Base-by-base conservation (phyloP, 2,329 filamentous ascomycete genomes). In the Arthrinium phaeospermum region DNA sequence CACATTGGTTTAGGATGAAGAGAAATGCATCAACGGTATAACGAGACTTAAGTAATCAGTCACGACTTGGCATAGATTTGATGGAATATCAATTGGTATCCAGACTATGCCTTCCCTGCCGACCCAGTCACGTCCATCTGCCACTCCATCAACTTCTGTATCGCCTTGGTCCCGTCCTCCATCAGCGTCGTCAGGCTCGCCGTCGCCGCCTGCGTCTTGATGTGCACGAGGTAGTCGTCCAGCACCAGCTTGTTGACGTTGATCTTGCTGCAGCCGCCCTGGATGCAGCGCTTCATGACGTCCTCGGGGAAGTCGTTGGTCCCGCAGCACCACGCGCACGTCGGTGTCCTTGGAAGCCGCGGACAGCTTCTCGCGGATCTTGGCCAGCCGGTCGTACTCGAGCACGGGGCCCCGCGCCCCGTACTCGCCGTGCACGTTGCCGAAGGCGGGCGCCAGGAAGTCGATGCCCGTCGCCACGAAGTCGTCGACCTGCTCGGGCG, bases 401-500 rank as follows among this genome's bases (percentile, higher is more conserved):
- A 92, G 80, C 79, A 87, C 84, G 34, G 91, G 89, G 0, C 92
- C 92, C 22, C 88, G 82, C 0, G 89, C 87, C 0, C 92, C 92
- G 81, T 94, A 94, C 76, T 91, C 89, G 7, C 92, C 92, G 81
- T 94, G 92, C 64, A 94, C 90, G 77, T 94, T 94, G 4, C 92
- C 92, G 82, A 94, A 93, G 0, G 91, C 91, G 0, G 92, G 93
- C 3, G 93, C 93, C 19, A 95, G 83, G 83, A 91, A 92, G 77
- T 94, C 91, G 77, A 94, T 92, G 0, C 92, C 92, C 14, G 91
- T 92, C 2, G 85, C 87, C 4, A 93, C 87, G 76, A 95, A 94
- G 77, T 93, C 90, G 74, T 90, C 86, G 10, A 91, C 91, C 81
- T 94, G 89, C 74, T 92, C 91, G 0, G 89, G 87, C 0, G 91